phyloP scores from a whole-genome alignment of 2,329 filamentous ascomycete genomes.

The Pyrenophora seminiperda region DNA sequence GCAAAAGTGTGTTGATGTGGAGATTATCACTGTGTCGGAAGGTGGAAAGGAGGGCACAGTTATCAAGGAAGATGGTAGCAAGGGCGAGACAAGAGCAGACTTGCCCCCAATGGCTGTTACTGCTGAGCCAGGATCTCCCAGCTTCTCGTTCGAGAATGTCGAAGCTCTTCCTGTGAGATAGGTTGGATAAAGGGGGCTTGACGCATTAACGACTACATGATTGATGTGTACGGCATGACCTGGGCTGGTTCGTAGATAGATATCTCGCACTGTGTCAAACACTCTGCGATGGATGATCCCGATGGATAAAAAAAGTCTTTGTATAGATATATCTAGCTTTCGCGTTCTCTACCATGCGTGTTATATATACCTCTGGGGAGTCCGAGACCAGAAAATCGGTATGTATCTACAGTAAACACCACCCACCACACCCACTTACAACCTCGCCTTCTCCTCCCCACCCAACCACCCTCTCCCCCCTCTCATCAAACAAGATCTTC shows the following conservation, averaged over 20 bases:
- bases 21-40: slow-evolving; percentile 73
- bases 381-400: neutral
- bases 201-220: neutral
- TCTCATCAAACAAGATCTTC: slow-evolving; percentile 62
- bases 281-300: neutral
- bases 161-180: slow-evolving; percentile 36
- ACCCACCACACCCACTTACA: slow-evolving; percentile 38
- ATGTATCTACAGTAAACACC: too few relatives aligned
- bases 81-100: slow-evolving; percentile 63
- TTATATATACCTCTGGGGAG: too few relatives aligned
- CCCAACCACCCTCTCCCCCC: slow-evolving; percentile 55
- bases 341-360: too few relatives aligned
- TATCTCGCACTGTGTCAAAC: neutral
- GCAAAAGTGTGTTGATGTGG: slow-evolving; percentile 69
- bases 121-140: slow-evolving; percentile 81
- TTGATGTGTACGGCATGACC: slow-evolving; percentile 1
- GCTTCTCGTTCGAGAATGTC: slow-evolving; percentile 85
- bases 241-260: slow-evolving; percentile 1
- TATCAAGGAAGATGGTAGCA: slow-evolving; percentile 58
- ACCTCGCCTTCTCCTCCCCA: slow-evolving; percentile 44
- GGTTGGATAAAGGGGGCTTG: neutral
- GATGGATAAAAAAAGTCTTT: neutral
- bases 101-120: slow-evolving; percentile 68
- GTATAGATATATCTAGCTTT: neutral
- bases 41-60: slow-evolving; percentile 68